phyloP scores from a whole-genome alignment of 1,284 basidiomycete genomes.

The Mrakiaceae sp. region DNA sequence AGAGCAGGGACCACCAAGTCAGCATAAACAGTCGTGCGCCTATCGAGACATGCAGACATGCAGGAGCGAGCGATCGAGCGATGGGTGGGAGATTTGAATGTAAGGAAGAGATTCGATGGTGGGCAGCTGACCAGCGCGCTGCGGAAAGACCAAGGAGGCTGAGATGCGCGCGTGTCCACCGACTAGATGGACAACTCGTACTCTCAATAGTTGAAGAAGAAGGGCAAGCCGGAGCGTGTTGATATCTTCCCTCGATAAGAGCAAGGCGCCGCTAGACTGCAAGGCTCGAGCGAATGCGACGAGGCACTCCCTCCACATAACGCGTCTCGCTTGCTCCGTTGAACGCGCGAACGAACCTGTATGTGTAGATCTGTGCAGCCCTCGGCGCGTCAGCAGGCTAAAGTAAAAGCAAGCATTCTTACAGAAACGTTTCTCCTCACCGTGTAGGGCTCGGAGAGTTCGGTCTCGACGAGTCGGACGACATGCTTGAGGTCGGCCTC shows the following conservation, averaged over 20 bases:
- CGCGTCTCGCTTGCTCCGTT: not conserved
- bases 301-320: constrained; percentile 3
- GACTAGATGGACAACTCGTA: too few relatives aligned
- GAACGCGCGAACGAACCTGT: constrained; percentile 32
- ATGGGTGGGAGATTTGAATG: too few relatives aligned
- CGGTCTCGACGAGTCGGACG: constrained; percentile 67
- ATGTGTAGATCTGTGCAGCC: constrained; percentile 55
- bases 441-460: constrained; percentile 84
- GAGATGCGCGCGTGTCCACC: too few relatives aligned
- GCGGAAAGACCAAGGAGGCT: too few relatives aligned
- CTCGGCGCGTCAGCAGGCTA: not conserved
- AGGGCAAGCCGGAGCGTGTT: constrained; percentile 1
- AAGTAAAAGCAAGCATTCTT: not conserved
- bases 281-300: not conserved
- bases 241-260: too few relatives aligned
- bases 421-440: not conserved
- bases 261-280: too few relatives aligned
- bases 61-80: too few relatives aligned
- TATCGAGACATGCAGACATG: too few relatives aligned
- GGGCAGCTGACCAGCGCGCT: too few relatives aligned
- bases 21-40: too few relatives aligned
- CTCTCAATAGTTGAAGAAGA: not conserved
- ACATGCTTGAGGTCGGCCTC: constrained; percentile 56
- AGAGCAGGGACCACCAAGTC: too few relatives aligned
- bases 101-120: too few relatives aligned